Percentiles rank a stretch among this genome's conserved stretches.
Evolutionary conservation across 306 rosid species (phyloP).

Genomic region (Vigna nakashimae): DNA sequence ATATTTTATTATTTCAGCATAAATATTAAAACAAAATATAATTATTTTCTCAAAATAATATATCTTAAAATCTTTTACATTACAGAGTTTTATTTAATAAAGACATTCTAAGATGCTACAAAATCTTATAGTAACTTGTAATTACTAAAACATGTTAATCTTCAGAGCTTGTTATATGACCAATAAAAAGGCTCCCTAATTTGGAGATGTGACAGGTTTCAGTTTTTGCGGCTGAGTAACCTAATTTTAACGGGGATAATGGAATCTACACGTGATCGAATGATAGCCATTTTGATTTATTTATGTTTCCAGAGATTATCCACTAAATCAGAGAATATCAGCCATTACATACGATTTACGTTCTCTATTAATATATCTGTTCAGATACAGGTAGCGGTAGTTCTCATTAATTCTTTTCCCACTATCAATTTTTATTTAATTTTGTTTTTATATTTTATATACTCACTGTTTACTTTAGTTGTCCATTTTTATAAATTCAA

Average conservation of each 20-base stretch:
- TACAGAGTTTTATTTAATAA: background rate
- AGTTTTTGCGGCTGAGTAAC: background rate
- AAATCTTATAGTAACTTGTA: background rate
- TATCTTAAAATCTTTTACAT: background rate
- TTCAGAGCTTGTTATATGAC: too few species aligned
- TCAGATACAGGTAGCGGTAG: background rate
- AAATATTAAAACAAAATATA: too few species aligned
- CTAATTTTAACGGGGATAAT: slow-evolving; percentile 10
- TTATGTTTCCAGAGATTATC: background rate
- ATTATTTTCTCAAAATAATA: too few species aligned
- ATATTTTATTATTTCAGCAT: background rate
- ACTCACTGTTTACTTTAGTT: too few species aligned
- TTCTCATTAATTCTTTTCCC: background rate
- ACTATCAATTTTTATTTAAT: background rate
- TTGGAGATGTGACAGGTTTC: background rate
- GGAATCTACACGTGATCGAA: slow-evolving; percentile 2
- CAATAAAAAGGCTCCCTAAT: background rate
- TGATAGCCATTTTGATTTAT: background rate
- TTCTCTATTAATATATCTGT: background rate
- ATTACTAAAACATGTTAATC: too few species aligned
- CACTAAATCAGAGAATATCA: background rate
- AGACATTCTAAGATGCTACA: background rate
- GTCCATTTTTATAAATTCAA: too few species aligned
- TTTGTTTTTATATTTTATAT: too few species aligned
- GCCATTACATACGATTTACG: background rate